phyloP scores from a whole-genome alignment of 2,329 filamentous ascomycete species.

The Ascocoryne sarcoides region DNA sequence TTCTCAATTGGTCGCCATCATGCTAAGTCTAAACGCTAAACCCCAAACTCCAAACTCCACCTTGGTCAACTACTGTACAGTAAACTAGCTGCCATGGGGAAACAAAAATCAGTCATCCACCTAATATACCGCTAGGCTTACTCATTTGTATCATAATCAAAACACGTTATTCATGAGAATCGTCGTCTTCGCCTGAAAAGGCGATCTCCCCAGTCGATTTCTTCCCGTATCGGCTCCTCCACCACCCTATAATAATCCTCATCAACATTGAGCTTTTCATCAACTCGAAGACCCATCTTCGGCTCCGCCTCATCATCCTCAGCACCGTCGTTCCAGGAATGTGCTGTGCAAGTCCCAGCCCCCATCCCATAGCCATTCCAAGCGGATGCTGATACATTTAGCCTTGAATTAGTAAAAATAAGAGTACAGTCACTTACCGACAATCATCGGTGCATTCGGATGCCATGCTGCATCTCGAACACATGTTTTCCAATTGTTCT shows the following conservation, averaged over 20 bases:
- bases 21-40: too few species aligned
- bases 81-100: too few species aligned
- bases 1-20: too few species aligned
- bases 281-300: slow-evolving; percentile 13
- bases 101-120: too few species aligned
- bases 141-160: too few species aligned
- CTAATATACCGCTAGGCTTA: too few species aligned
- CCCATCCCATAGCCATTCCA: slow-evolving; percentile 62
- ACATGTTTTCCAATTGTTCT: slow-evolving; percentile 50
- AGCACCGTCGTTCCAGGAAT: slow-evolving; percentile 57
- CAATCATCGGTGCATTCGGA: slow-evolving; percentile 58
- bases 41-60: too few species aligned
- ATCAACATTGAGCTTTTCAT: background rate
- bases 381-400: slow-evolving; percentile 42
- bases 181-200: too few species aligned
- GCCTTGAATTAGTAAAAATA: background rate
- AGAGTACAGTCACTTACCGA: slow-evolving; percentile 2
- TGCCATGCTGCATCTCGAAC: slow-evolving; percentile 67
- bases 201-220: too few species aligned
- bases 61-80: too few species aligned
- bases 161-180: too few species aligned
- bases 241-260: slow-evolving; percentile 7
- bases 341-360: slow-evolving; percentile 56
- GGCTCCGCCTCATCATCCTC: slow-evolving; percentile 49
- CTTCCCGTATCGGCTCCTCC: too few species aligned